Percentiles rank a stretch among this genome's conserved stretches.
phyloP scores from a whole-genome alignment of 1,284 basidiomycete genomes.

The Microbotryum violaceum region DNA sequence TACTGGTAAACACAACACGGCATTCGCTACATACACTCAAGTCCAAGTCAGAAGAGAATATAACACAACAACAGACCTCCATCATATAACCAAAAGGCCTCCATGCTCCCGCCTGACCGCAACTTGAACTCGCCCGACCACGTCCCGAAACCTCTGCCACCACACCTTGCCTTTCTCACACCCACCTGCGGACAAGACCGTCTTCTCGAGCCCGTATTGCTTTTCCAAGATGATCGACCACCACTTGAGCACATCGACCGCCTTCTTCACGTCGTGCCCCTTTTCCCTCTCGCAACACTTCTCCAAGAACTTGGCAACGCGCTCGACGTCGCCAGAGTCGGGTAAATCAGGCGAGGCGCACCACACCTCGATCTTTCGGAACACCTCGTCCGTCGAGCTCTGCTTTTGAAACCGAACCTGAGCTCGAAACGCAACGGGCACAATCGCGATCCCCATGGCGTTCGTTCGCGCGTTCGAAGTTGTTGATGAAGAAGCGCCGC shows the following conservation, averaged over 20 bases:
- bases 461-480: not conserved
- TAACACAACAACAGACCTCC: too few relatives aligned
- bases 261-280: conserved; percentile 59
- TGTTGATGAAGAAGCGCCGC: not conserved
- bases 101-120: conserved; percentile 20
- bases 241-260: conserved; percentile 63
- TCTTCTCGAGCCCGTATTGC: conserved; percentile 28
- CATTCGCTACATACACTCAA: not conserved
- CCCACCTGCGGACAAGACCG: not conserved
- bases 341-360: conserved; percentile 49
- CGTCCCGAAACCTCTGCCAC: conserved; percentile 64
- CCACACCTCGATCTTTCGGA: conserved; percentile 63
- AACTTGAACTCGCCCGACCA: conserved; percentile 48
- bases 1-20: not conserved
- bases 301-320: conserved; percentile 61
- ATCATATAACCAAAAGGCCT: not conserved
- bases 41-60: not conserved
- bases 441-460: conserved; percentile 13
- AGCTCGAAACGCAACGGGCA: conserved; percentile 9
- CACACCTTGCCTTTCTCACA: conserved; percentile 47
- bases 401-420: conserved; percentile 49
- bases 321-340: conserved; percentile 58
- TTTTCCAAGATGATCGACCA: conserved; percentile 48
- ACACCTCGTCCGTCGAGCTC: conserved; percentile 58
- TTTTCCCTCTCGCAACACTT: conserved; percentile 50